Percentiles rank a stretch among this genome's conserved stretches.
Conservation (phyloP, 2,329 filamentous ascomycete species). For the Nectriaceae sp. region DNA sequence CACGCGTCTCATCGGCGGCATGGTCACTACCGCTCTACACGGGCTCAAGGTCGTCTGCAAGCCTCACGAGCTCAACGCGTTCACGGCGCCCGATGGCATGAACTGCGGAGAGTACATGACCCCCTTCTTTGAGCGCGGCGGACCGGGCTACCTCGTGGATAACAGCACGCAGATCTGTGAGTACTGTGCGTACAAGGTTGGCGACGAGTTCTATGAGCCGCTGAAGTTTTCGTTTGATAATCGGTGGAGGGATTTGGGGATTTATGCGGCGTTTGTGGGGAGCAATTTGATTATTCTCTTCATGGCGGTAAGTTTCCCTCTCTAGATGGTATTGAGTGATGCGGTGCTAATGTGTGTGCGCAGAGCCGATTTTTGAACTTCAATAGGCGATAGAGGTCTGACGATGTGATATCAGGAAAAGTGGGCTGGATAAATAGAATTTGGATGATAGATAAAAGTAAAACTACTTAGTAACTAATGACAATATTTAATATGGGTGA, state of each 20-base stretch:
- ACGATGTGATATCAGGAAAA: not conserved
- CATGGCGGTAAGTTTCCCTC: conserved; percentile 47
- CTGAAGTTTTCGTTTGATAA: conserved; percentile 67
- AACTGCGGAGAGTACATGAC: conserved; percentile 77
- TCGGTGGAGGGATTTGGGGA: conserved; percentile 82
- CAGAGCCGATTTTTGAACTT: conserved; percentile 55
- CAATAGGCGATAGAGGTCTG: conserved; percentile 46
- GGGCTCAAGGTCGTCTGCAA: conserved; percentile 63
- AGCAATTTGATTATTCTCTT: conserved; percentile 71
- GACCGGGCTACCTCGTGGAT: conserved; percentile 69
- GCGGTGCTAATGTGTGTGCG: conserved; percentile 7
- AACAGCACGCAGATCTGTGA: conserved; percentile 68
- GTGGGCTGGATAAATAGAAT: no score
- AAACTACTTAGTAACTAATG: no score
- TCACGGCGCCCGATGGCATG: conserved; percentile 65
- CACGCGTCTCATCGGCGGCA: conserved; percentile 77
- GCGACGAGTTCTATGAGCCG: conserved; percentile 76
- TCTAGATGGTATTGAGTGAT: not conserved
- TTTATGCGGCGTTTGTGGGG: conserved; percentile 73
- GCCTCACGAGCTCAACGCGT: conserved; percentile 63
- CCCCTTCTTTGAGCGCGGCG: conserved; percentile 68
- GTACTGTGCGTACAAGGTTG: conserved; percentile 80
- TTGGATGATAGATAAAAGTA: no score
- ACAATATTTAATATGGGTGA: no score
- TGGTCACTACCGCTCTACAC: conserved; percentile 77